Conservation (phyloP, 2,329 filamentous ascomycete species). For the Exophiala aquamarina region DNA sequence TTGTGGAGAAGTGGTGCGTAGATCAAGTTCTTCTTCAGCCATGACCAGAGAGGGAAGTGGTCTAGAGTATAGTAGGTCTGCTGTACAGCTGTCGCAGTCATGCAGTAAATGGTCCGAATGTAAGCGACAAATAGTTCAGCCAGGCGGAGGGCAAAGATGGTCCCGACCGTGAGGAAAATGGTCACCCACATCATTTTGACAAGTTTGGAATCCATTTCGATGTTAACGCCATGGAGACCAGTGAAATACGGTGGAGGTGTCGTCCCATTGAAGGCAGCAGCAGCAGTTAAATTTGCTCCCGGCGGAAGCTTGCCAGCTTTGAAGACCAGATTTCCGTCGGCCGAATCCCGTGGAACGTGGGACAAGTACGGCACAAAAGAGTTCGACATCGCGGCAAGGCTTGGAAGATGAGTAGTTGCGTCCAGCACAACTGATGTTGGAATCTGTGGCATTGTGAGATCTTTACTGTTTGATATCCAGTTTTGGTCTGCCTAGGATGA, state of each 20-base stretch:
- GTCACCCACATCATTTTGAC: slow-evolving; percentile 36
- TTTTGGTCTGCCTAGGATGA: too few species aligned
- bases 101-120: slow-evolving; percentile 44
- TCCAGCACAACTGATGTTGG: slow-evolving; percentile 4
- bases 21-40: slow-evolving; percentile 47
- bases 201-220: slow-evolving; percentile 24
- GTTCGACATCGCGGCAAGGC: background rate
- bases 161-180: slow-evolving; percentile 32
- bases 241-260: slow-evolving; percentile 67
- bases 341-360: slow-evolving; percentile 1
- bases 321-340: slow-evolving; percentile 10
- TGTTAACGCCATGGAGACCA: slow-evolving; percentile 28
- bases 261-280: background rate
- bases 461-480: too few species aligned
- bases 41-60: slow-evolving; percentile 41
- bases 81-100: slow-evolving; percentile 36
- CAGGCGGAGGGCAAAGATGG: slow-evolving; percentile 41
- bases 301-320: background rate
- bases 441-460: too few species aligned
- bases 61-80: slow-evolving; percentile 49
- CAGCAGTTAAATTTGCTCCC: too few species aligned
- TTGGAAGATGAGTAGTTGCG: slow-evolving; percentile 3
- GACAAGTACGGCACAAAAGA: background rate
- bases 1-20: slow-evolving; percentile 70
- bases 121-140: slow-evolving; percentile 45